Evolutionary conservation across 768 basidiomycete species (phyloP), one percentile per base, ranked within the genome.

Genomic region (Amanita rimosa): DNA sequence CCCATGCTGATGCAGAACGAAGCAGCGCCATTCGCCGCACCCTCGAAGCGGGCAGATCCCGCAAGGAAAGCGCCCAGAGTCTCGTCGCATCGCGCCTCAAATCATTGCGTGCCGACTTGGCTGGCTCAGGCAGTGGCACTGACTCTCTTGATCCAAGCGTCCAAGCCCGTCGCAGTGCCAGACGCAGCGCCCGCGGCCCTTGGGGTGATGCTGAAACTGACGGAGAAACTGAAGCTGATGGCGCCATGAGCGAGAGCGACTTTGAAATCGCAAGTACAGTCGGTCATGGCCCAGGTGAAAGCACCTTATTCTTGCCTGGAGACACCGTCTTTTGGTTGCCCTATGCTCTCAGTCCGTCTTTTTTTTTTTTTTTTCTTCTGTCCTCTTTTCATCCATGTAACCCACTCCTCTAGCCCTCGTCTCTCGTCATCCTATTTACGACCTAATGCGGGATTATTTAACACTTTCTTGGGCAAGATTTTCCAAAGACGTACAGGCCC

Each of bases 321-420:
- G 89, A 92, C 57, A 86, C 89, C 13, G 89, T 91, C 26, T 93
- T 94, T 59, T 96, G 93, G 94, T 74, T 96, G 34, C 94, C 94
- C 3, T 95, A 94, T 59, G 85, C 88, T 1, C 69, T 96, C 35
- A 91, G 90, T 90, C 59, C 64, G 83, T 73, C 19, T 3, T 49
- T 22, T 21, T 22, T 11, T 33, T 29, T 14, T 37, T n/a, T 24
- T n/a, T 4, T 11, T 21, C 8, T 4, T 2, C 27, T 26, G 27
- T 24, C 9, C 4, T 3, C 41, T 9, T 39, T 41, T 24, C 22
- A 24, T 24, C 22, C 16, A 48, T 24, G 7, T 14, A 22, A 4
- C 10, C 24, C 38, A 31, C 31, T 42, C 44, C 52, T 37, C n/a
- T 55, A 88, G 87, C 85, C 13, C 74, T 90, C 58, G 91, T 93